phyloP scores from a whole-genome alignment of 768 basidiomycete species.

The Guyanaporus albipodus region DNA sequence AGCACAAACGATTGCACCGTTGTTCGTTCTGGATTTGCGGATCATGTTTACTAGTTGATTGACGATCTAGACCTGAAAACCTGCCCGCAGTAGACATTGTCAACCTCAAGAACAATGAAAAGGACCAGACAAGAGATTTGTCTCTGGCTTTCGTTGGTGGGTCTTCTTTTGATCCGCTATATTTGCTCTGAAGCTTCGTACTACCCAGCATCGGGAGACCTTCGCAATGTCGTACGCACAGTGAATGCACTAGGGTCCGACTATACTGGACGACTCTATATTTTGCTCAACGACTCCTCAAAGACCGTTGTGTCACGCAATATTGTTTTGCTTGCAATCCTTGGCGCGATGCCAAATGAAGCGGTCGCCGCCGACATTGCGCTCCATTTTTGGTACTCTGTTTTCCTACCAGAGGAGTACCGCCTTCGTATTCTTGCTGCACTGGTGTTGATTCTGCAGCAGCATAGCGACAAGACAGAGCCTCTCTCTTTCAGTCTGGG shows the following conservation, averaged over 20 bases:
- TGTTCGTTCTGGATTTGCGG: conserved; percentile 20
- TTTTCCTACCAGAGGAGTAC: conserved; percentile 35
- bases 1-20: conserved; percentile 11
- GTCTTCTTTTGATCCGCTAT: neutral
- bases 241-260: conserved; percentile 40
- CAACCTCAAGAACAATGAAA: conserved; percentile 24
- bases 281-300: conserved; percentile 42
- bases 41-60: neutral
- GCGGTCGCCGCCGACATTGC: conserved; percentile 38
- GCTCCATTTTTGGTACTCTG: conserved; percentile 47
- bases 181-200: neutral
- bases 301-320: conserved; percentile 34
- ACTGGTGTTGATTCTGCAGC: conserved; percentile 15
- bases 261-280: conserved; percentile 36
- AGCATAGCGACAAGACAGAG: conserved; percentile 11
- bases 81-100: conserved; percentile 29
- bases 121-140: conserved; percentile 15
- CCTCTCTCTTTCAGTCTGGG: conserved; percentile 12
- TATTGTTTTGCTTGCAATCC: conserved; percentile 38
- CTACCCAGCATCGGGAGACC: conserved; percentile 40
- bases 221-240: conserved; percentile 40
- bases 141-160: conserved; percentile 22
- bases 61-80: conserved; percentile 15
- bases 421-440: conserved; percentile 16
- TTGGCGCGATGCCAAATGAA: conserved; percentile 32